phyloP scores from a whole-genome alignment of 2,329 filamentous ascomycete genomes.

The Aspergillus sp. region DNA sequence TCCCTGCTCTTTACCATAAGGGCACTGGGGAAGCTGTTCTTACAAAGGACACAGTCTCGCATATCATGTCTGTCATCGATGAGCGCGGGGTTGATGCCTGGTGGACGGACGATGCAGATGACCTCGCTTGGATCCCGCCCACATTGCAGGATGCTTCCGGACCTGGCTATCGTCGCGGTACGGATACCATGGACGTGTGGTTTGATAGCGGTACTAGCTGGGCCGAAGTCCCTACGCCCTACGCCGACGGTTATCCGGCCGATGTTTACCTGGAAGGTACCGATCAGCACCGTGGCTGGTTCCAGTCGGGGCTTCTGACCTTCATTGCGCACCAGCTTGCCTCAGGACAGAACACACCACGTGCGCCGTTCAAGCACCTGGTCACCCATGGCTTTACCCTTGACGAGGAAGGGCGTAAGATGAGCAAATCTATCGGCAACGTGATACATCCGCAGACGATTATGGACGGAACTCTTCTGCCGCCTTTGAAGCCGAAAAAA shows the following conservation, averaged over 20 bases:
- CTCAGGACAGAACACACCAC: constrained; percentile 30
- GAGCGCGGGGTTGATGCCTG: constrained; percentile 83
- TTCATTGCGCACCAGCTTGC: constrained; percentile 62
- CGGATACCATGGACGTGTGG: constrained; percentile 99
- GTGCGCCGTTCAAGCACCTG: constrained; percentile 79
- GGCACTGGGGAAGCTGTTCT: constrained; percentile 72
- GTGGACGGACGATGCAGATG: constrained; percentile 80
- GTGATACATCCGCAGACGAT: constrained; percentile 77
- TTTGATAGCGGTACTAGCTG: constrained; percentile 97
- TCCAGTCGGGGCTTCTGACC: constrained; percentile 92
- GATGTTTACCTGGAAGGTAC: constrained; percentile 93
- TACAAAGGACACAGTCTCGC: constrained; percentile 72
- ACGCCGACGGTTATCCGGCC: constrained; percentile 45
- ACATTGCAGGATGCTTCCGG: constrained; percentile 51
- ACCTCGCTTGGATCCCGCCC: constrained; percentile 72
- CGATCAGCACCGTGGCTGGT: constrained; percentile 97
- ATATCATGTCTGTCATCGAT: constrained; percentile 77
- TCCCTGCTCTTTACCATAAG: constrained; percentile 78
- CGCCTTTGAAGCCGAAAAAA: constrained; percentile 65
- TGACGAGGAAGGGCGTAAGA: constrained; percentile 87
- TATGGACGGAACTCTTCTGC: constrained; percentile 76
- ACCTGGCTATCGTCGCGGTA: constrained; percentile 66
- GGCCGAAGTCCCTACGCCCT: constrained; percentile 52
- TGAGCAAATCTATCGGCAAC: constrained; percentile 97
- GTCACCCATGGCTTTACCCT: constrained; percentile 95